These are phyloP conservation scores for Entonaema liquescens DNA, from an alignment of 495 filamentous ascomycete genomes.

Conservation along the genomic window DNA sequence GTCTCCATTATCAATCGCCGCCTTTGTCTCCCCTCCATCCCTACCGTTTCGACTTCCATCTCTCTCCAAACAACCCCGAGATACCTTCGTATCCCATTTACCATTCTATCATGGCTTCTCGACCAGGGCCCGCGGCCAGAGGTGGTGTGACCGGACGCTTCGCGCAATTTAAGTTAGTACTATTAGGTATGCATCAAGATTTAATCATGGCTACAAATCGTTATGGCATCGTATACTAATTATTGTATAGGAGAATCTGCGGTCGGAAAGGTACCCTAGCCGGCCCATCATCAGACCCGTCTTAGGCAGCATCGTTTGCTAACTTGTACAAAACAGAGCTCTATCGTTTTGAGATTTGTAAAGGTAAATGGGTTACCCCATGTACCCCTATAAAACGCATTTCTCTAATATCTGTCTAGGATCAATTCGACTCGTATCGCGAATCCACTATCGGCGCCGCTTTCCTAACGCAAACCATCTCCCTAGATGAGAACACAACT, in stretches of 20 bases:
- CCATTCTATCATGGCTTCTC: slow-evolving; percentile 72
- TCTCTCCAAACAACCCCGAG: slow-evolving; percentile 72
- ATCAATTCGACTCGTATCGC: slow-evolving; percentile 99
- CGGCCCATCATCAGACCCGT: background rate
- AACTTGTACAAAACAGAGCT: slow-evolving; percentile 72
- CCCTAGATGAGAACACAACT: slow-evolving; percentile 94
- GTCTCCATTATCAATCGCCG: slow-evolving; percentile 25
- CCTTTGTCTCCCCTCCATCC: slow-evolving; percentile 19
- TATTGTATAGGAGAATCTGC: slow-evolving; percentile 84
- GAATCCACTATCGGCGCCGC: slow-evolving; percentile 99
- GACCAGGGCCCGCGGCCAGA: slow-evolving; percentile 74
- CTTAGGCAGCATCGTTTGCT: slow-evolving; percentile 40
- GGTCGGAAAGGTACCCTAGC: slow-evolving; percentile 83
- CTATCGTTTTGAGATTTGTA: slow-evolving; percentile 95
- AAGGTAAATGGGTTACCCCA: slow-evolving; percentile 70
- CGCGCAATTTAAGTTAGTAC: slow-evolving; percentile 98
- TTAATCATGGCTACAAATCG: slow-evolving; percentile 37
- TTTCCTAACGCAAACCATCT: slow-evolving; percentile 98
- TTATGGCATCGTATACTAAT: slow-evolving; percentile 46
- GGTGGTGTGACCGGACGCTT: slow-evolving; percentile 78
- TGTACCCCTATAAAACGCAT: background rate
- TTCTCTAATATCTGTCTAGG: slow-evolving; percentile 59
- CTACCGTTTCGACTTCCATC: slow-evolving; percentile 10
- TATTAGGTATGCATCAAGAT: slow-evolving; percentile 73
- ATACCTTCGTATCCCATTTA: slow-evolving; percentile 18